Base-by-base conservation (phyloP, 768 basidiomycete species). In the Boletus fagicola region DNA sequence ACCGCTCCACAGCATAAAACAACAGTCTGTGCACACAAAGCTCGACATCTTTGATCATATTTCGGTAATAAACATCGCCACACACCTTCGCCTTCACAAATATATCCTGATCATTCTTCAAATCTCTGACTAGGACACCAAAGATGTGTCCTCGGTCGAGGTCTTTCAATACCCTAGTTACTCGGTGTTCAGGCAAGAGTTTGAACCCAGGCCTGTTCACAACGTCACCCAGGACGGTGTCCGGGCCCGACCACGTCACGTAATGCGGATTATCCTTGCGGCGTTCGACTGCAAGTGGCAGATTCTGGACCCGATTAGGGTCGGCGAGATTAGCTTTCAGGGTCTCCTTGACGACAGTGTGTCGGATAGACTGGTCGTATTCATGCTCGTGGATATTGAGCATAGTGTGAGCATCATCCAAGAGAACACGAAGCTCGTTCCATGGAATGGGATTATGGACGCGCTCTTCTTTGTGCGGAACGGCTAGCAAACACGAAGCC, bases 1-100 rank as follows among this genome's bases (percentile, higher is more conserved):
- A 53, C 12, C 2, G 51, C 51, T 43, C 51, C 51, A 16, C 51
- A 52, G 30, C 51, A 52, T 44, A 52, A 20, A 18, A 52, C 22
- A 15, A 52, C 30, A 22, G 20, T 10, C 51, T 44, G 20, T 6
- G 16, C 22, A 26, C 7, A 44, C 31, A 22, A 18, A 2, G 15
- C n/a, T 33, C 22, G 12, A 22, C 18, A 24, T 18, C 51, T 11
- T 12, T 3, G 20, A 33, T 15, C 42, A 18, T 11, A 20, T 11
- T 18, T 38, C 24, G 2, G 43, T 26, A 24, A 12, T 4, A 44
- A 35, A 2, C 1, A 35, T 42, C 4, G 9, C 12, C n/a, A 42
- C 51, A 1, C 5, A 24, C 51, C 51, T 44, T 31, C 22, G 51
- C 30, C n/a, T 2, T 33, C 22, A 43, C 22, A 33, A 43, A 16